Conservation (phyloP, 148 eudicot species). For the Rheum nobile region DNA sequence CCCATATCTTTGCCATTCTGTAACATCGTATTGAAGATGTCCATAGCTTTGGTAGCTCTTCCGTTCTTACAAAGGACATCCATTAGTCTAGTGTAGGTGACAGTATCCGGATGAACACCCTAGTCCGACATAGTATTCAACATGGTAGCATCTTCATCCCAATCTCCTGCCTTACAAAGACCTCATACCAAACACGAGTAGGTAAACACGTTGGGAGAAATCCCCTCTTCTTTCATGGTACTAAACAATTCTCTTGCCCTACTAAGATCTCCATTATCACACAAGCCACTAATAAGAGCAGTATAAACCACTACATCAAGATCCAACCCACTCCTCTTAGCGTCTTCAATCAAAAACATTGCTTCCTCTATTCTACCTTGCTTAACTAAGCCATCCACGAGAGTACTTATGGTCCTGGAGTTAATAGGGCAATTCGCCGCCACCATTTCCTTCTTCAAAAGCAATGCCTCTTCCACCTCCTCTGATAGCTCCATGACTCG, state of each 20-base stretch:
- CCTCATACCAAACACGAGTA: slow-evolving; percentile 37
- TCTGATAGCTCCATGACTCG: no score
- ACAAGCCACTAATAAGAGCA: slow-evolving; percentile 46
- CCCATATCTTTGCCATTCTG: slow-evolving; percentile 42
- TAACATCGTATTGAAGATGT: slow-evolving; percentile 47
- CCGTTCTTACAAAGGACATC: slow-evolving; percentile 41
- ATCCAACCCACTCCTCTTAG: slow-evolving; percentile 25
- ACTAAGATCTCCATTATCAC: slow-evolving; percentile 27
- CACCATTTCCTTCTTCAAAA: slow-evolving; percentile 43
- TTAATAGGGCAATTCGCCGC: slow-evolving; percentile 16
- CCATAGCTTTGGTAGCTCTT: slow-evolving; percentile 33
- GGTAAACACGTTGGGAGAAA: slow-evolving; percentile 32
- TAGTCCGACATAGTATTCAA: slow-evolving; percentile 34
- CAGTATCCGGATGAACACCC: slow-evolving; percentile 40
- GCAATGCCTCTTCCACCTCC: slow-evolving; percentile 35
- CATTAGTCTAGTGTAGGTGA: slow-evolving; percentile 40
- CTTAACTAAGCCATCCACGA: slow-evolving; percentile 40
- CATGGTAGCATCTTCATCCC: slow-evolving; percentile 37
- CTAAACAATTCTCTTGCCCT: slow-evolving; percentile 31
- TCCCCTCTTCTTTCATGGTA: slow-evolving; percentile 43
- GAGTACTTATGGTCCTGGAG: slow-evolving; percentile 21
- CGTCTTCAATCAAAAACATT: slow-evolving; percentile 30
- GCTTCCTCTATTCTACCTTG: slow-evolving; percentile 40
- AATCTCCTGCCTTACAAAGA: slow-evolving; percentile 32
- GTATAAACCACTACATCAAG: slow-evolving; percentile 36